These are phyloP conservation scores for Fusarium tupiense DNA, from an alignment of 2,329 filamentous ascomycete genomes.

Conservation along the genomic window DNA sequence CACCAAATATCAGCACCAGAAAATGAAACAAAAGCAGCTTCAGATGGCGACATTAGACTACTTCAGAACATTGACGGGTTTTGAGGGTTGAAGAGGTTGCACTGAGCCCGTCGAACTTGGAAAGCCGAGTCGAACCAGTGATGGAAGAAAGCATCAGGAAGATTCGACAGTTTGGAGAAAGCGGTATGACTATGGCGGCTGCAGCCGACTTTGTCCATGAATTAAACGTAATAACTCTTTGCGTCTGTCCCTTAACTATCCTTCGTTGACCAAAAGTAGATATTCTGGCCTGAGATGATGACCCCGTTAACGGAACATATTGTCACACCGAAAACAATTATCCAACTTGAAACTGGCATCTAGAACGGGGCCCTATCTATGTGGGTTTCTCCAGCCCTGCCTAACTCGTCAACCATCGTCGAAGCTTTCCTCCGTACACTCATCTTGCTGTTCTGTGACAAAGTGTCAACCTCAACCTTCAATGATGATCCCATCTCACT, in stretches of 20 bases:
- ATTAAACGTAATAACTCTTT: background rate
- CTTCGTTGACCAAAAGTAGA: background rate
- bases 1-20: background rate
- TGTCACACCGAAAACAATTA: background rate
- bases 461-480: background rate
- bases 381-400: background rate
- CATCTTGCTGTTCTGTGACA: background rate
- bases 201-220: background rate
- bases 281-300: background rate
- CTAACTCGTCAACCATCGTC: background rate
- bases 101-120: background rate
- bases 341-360: background rate
- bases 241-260: background rate
- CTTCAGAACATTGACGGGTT: background rate
- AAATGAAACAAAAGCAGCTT: background rate
- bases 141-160: background rate
- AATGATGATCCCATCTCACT: background rate
- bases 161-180: background rate
- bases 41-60: background rate
- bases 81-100: background rate
- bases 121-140: background rate
- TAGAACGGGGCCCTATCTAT: background rate
- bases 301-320: background rate
- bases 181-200: background rate
- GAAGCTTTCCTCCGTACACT: background rate